Evolutionary conservation across 345 rosid species (phyloP).

Genomic region (Aquilaria malaccensis): DNA sequence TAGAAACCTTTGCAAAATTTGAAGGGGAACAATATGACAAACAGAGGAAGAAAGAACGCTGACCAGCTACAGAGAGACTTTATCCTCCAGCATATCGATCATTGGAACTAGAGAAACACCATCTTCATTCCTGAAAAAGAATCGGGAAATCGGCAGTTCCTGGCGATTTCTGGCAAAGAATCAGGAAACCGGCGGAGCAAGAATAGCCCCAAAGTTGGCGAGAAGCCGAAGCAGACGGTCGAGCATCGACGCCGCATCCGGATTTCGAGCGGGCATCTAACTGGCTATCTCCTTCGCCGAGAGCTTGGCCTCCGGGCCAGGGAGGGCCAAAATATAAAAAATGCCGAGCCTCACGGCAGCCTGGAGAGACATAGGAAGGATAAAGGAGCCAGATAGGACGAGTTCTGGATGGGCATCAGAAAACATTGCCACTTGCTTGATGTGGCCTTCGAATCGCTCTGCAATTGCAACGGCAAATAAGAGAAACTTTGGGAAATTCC

Average conservation of each 20-base stretch:
- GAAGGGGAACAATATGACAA: no score
- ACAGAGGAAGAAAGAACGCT: no score
- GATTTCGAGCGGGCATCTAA: conserved; percentile 24
- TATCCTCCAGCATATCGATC: conserved; percentile 1
- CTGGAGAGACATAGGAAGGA: conserved; percentile 40
- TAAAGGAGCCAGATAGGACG: conserved; percentile 7
- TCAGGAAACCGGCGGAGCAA: conserved; percentile 18
- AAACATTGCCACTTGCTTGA: no score
- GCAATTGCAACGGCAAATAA: no score
- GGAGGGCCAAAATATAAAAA: conserved; percentile 30
- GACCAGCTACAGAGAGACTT: conserved; percentile 15
- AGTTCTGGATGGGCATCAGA: no score
- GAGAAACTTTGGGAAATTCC: no score
- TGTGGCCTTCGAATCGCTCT: no score
- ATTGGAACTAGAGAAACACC: conserved; percentile 2
- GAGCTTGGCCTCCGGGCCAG: conserved; percentile 22
- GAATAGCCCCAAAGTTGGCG: conserved; percentile 31
- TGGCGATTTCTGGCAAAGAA: background rate
- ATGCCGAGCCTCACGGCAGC: conserved; percentile 46
- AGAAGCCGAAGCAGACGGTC: conserved; percentile 44
- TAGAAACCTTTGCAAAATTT: background rate
- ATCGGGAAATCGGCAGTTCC: conserved; percentile 13
- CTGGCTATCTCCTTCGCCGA: conserved; percentile 37
- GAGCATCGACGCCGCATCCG: conserved; percentile 28
- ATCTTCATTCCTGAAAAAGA: conserved; percentile 5